phyloP scores from a whole-genome alignment of 768 basidiomycete species.

The Leucogyrophana mollusca region DNA sequence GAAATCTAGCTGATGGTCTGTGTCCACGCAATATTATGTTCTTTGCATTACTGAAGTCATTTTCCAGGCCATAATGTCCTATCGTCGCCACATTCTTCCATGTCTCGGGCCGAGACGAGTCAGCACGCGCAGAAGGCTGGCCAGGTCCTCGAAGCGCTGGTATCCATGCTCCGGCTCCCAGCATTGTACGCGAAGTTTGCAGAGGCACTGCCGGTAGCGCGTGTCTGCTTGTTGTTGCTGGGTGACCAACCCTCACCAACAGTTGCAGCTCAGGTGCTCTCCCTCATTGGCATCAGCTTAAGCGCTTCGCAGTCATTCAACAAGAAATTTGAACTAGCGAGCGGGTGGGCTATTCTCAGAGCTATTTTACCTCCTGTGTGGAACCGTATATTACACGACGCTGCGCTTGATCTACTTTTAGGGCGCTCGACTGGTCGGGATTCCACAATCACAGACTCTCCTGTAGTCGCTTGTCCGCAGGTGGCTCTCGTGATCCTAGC shows the following conservation, averaged over 20 bases:
- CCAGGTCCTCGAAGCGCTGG: constrained; percentile 62
- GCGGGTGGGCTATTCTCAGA: constrained; percentile 79
- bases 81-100: constrained; percentile 9
- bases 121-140: constrained; percentile 60
- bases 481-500: constrained; percentile 73
- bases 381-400: constrained; percentile 64
- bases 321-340: constrained; percentile 80
- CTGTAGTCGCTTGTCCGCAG: constrained; percentile 55
- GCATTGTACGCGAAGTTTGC: constrained; percentile 69
- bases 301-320: constrained; percentile 59
- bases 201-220: constrained; percentile 69
- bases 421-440: constrained; percentile 34
- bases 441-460: constrained; percentile 1
- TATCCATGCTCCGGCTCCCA: constrained; percentile 57
- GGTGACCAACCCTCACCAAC: constrained; percentile 67
- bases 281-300: constrained; percentile 57
- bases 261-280: constrained; percentile 58
- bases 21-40: not conserved
- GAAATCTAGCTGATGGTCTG: constrained; percentile 71
- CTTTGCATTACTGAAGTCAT: not conserved
- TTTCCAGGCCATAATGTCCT: constrained; percentile 3
- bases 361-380: constrained; percentile 66
- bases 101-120: constrained; percentile 15
- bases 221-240: constrained; percentile 77
- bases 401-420: constrained; percentile 68